A percentile compares a stretch with the other conserved stretches of the same genome.
Conservation (phyloP, 768 basidiomycete genomes). For the Multifurca ochricompacta region DNA sequence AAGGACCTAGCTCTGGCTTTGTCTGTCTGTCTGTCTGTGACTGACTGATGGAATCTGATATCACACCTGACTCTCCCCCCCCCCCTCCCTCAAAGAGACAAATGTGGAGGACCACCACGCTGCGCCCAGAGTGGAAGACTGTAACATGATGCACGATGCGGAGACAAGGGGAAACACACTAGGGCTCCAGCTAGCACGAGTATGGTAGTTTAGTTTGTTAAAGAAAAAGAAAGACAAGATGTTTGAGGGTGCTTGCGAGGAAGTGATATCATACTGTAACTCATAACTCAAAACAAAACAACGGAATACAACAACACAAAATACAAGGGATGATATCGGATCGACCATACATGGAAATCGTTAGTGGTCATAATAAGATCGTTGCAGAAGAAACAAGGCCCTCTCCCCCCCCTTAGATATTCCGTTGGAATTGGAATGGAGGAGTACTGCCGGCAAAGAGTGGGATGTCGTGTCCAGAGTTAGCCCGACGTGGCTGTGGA, state of each 20-base stretch:
- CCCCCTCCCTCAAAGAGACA: no score
- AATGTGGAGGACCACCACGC: no score
- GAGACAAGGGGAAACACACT: not conserved
- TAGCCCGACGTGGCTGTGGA: conserved; percentile 8
- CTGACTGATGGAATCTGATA: not conserved
- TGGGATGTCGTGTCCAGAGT: conserved; percentile 5
- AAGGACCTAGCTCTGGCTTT: no score
- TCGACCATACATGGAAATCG: not conserved
- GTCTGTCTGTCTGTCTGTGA: no score
- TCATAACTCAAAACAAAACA: no score
- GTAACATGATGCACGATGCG: not conserved
- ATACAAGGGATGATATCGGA: not conserved
- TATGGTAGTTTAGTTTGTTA: no score
- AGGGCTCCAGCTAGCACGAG: not conserved
- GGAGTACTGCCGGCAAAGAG: conserved; percentile 15
- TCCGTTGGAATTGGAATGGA: conserved; percentile 8
- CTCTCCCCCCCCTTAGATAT: not conserved
- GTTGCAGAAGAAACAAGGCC: not conserved
- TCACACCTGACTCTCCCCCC: not conserved
- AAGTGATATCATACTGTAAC: no score
- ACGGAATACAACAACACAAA: not conserved
- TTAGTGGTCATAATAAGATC: not conserved
- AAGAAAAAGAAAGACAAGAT: no score
- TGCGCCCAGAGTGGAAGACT: not conserved
- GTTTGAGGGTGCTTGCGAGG: no score